Base-by-base conservation (phyloP, 345 rosid species). In the Pistacia integerrima region DNA sequence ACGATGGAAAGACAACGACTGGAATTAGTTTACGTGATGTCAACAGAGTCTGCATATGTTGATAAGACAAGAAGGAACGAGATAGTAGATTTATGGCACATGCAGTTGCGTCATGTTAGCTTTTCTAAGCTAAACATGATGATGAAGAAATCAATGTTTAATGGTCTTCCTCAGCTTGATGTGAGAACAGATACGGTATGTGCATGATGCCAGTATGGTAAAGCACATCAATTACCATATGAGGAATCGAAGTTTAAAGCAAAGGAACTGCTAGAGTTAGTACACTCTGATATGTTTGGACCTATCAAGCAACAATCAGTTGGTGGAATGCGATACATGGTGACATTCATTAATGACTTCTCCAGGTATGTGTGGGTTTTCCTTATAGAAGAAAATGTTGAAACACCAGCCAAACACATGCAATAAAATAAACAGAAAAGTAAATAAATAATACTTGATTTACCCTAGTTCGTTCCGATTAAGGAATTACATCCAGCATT, bases 341-440 rank as follows among this genome's bases (percentile, higher is more conserved):
- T 76, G 22, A 76, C 75, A 0, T 77, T 72, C 28, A 76, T 76
- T 55, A 62, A 80, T 58, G 79, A 76, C 10, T 80, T 70, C 16
- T 80, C 58, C 0, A 70, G 57, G 5, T 70, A 70, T 49, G 57
- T 65, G 35, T 64, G 60, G 57, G 56, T 70, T 22, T 76, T 20
- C 17, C 75, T 72, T 51, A 30, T 64, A 25, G 25, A 25, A 25
- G 25, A 25, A 25, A 25, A 25, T 25, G 25, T 25, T 0, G 25
- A 25, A 25, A 25, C 25, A 25, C 25, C 25, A 25, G 25, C 25
- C 25, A 25, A 25, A 25, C 25, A 25, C 25, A 25, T 25, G 25
- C 25, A 25, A 25, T 25, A 25, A 25, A 25, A 25, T 25, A 25
- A 25, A 25, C 25, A 25, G 25, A 25, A 25, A 25, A 25, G 25